Evolutionary conservation across 2,329 filamentous ascomycete species (phyloP).

Genomic region (Thielaviopsis euricoi): DNA sequence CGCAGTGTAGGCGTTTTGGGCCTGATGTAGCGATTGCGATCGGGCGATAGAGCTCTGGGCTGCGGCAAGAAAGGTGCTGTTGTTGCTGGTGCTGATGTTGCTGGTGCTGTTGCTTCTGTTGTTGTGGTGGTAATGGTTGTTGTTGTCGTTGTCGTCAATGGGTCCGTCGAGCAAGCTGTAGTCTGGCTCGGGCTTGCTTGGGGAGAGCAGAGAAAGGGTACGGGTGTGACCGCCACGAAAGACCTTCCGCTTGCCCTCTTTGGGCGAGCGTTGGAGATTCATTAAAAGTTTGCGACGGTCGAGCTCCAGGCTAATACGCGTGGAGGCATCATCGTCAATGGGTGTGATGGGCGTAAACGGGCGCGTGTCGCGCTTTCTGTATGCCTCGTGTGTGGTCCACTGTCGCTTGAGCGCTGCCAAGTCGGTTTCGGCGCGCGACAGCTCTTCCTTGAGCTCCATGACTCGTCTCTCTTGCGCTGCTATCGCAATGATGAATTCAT

Average conservation of each 20-base stretch:
- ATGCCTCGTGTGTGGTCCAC: conserved; percentile 63
- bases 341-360: conserved; percentile 13
- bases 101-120: too few relatives aligned
- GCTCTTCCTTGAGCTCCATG: conserved; percentile 77
- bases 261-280: conserved; percentile 27
- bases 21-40: conserved; percentile 8
- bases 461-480: conserved; percentile 85
- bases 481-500: conserved; percentile 70
- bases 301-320: conserved; percentile 39
- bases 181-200: conserved; percentile 28
- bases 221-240: conserved; percentile 51
- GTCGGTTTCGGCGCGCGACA: conserved; percentile 66
- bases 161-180: conserved; percentile 29
- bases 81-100: too few relatives aligned
- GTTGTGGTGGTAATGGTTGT: too few relatives aligned
- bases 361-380: conserved; percentile 53
- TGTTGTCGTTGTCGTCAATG: conserved; percentile 24
- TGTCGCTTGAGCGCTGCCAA: conserved; percentile 64
- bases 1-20: conserved; percentile 7
- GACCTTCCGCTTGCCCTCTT: conserved; percentile 37
- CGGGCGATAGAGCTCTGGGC: conserved; percentile 15
- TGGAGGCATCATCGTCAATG: conserved; percentile 21
- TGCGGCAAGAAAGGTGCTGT: conserved; percentile 22
- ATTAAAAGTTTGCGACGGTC: conserved; percentile 58
- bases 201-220: conserved; percentile 69